Conservation (phyloP, 177 flowering plant genomes). For the Telopea speciosissima region DNA sequence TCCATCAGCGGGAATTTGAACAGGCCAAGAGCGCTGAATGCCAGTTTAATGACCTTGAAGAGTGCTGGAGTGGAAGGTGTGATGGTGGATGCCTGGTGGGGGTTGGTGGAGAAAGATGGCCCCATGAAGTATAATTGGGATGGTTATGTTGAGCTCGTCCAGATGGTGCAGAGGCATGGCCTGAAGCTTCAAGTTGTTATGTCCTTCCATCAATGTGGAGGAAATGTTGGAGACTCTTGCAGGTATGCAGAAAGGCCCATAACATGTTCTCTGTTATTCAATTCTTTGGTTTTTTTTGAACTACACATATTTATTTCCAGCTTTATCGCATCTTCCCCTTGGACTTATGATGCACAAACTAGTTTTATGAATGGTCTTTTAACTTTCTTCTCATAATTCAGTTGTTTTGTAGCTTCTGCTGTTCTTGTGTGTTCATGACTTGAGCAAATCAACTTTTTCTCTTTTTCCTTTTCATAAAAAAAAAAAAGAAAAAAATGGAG, state of each 20-base stretch:
- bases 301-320: neutral
- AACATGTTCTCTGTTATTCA: neutral
- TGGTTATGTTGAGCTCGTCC: slow-evolving; percentile 70
- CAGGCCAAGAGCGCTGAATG: slow-evolving; percentile 66
- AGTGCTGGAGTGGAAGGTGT: slow-evolving; percentile 89
- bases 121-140: slow-evolving; percentile 84
- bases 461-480: neutral
- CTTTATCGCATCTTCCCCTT: neutral
- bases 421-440: neutral
- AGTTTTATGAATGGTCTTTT: neutral
- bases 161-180: slow-evolving; percentile 72
- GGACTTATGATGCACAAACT: neutral
- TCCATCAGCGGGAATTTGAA: slow-evolving; percentile 50
- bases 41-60: slow-evolving; percentile 88
- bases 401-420: neutral
- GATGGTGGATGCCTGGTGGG: slow-evolving; percentile 99
- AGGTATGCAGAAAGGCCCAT: slow-evolving; percentile 35
- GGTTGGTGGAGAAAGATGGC: slow-evolving; percentile 87
- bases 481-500: too few species aligned
- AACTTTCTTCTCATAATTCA: neutral
- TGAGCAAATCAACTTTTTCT: neutral
- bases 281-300: neutral
- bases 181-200: slow-evolving; percentile 88
- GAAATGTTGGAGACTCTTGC: slow-evolving; percentile 97
- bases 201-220: slow-evolving; percentile 99